Evolutionary conservation across 164 flowering plant species (phyloP).

Genomic region (Malania oleifera): DNA sequence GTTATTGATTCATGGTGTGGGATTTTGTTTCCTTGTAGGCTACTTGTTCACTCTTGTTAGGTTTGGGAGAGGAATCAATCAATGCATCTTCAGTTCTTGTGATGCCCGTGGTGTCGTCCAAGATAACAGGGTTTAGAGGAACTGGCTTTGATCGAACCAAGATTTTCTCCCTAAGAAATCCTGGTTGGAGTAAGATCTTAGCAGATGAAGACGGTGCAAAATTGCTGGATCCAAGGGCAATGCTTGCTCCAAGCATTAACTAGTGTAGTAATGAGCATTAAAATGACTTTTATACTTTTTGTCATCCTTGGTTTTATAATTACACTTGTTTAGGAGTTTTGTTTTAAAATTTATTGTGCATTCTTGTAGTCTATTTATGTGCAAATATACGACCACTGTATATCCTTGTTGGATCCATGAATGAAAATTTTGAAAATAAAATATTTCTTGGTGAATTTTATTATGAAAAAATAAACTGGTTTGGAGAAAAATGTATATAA

Average conservation of each 20-base stretch:
- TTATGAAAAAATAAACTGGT: too few species aligned
- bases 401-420: too few species aligned
- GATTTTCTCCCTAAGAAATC: slow-evolving; percentile 39
- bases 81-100: slow-evolving; percentile 86
- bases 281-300: neutral
- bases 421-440: too few species aligned
- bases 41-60: slow-evolving; percentile 59
- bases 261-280: slow-evolving; percentile 11
- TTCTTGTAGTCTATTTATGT: slow-evolving; percentile 11
- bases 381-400: too few species aligned
- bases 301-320: too few species aligned
- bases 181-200: slow-evolving; percentile 59
- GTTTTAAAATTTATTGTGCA: neutral
- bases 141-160: slow-evolving; percentile 44
- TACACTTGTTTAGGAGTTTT: too few species aligned
- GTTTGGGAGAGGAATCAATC: slow-evolving; percentile 81
- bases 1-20: neutral
- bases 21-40: slow-evolving; percentile 40
- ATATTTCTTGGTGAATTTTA: too few species aligned
- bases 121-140: slow-evolving; percentile 88
- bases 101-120: slow-evolving; percentile 97
- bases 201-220: slow-evolving; percentile 46
- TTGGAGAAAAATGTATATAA: too few species aligned
- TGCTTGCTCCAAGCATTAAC: slow-evolving; percentile 34
- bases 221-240: slow-evolving; percentile 34